Percentiles rank a stretch among this genome's conserved stretches.
phyloP scores from a whole-genome alignment of 1,284 basidiomycete species.

The Peniophora sp. region DNA sequence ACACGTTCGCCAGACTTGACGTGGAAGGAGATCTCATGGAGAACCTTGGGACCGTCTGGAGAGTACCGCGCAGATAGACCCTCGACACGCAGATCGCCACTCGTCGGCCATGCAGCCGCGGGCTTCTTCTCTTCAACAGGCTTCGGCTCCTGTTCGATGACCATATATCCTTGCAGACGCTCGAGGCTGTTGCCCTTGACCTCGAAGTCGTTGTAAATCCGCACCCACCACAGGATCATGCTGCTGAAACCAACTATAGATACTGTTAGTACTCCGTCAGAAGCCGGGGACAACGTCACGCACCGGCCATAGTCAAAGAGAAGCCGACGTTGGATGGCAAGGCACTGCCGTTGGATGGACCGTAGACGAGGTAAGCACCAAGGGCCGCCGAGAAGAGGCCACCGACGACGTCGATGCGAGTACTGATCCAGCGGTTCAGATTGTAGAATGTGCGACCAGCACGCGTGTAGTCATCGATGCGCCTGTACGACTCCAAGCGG shows the following conservation, averaged over 20 bases:
- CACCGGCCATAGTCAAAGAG: slow-evolving; percentile 42
- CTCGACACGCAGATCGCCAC: slow-evolving; percentile 59
- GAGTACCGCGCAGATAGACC: slow-evolving; percentile 47
- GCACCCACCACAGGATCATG: slow-evolving; percentile 47
- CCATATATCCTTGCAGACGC: slow-evolving; percentile 64
- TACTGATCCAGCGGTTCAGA: slow-evolving; percentile 50
- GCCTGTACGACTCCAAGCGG: slow-evolving; percentile 32
- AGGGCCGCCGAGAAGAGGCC: slow-evolving; percentile 43
- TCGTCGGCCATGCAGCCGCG: slow-evolving; percentile 75
- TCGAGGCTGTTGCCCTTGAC: slow-evolving; percentile 59
- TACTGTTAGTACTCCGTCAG: neutral
- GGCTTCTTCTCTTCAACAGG: slow-evolving; percentile 42
- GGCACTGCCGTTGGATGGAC: slow-evolving; percentile 26
- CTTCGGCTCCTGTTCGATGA: slow-evolving; percentile 65
- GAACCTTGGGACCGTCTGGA: slow-evolving; percentile 28
- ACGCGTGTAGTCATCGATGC: slow-evolving; percentile 43
- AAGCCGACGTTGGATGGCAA: slow-evolving; percentile 40
- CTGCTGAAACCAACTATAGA: slow-evolving; percentile 44
- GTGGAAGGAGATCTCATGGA: slow-evolving; percentile 38
- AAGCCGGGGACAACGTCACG: slow-evolving; percentile 5
- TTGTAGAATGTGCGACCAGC: slow-evolving; percentile 43
- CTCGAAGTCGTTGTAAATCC: slow-evolving; percentile 50
- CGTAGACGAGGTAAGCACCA: slow-evolving; percentile 47
- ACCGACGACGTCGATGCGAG: slow-evolving; percentile 44
- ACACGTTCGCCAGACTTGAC: slow-evolving; percentile 44